phyloP scores from a whole-genome alignment of 2,329 filamentous ascomycete genomes.

The Colletotrichum trifolii region DNA sequence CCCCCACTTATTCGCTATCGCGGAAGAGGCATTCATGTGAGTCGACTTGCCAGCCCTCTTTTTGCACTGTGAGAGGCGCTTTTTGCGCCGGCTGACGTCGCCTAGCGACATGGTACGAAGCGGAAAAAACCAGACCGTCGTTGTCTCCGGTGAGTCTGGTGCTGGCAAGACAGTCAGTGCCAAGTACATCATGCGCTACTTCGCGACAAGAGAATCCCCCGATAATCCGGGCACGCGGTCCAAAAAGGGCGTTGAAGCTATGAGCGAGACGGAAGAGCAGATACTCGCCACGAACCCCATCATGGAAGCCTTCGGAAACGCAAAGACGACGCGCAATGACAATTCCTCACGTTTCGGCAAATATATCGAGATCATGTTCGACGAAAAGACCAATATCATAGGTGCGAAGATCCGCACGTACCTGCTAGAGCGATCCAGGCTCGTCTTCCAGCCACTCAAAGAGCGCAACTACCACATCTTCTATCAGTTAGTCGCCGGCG shows the following conservation, averaged over 20 bases:
- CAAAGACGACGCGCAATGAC: constrained; percentile 99
- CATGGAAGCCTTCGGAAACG: constrained; percentile 99
- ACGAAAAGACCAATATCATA: constrained; percentile 93
- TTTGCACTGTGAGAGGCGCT: not conserved
- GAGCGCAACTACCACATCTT: constrained; percentile 99
- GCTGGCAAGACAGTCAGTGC: constrained; percentile 99
- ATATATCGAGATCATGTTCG: constrained; percentile 99
- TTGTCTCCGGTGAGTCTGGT: constrained; percentile 99
- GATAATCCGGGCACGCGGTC: constrained; percentile 83
- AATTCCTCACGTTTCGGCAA: constrained; percentile 99
- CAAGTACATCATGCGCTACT: constrained; percentile 99
- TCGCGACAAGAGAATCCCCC: constrained; percentile 94
- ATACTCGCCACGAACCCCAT: constrained; percentile 98
- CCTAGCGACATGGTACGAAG: constrained; percentile 94
- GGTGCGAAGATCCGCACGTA: constrained; percentile 98
- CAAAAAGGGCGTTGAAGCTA: constrained; percentile 80
- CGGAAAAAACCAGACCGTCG: constrained; percentile 95
- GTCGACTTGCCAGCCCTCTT: constrained; percentile 41
- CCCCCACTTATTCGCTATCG: constrained; percentile 97
- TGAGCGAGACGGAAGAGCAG: constrained; percentile 98
- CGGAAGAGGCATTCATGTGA: constrained; percentile 97
- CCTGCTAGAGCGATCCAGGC: constrained; percentile 90
- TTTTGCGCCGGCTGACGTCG: constrained; percentile 48
- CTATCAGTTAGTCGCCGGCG: constrained; percentile 94
- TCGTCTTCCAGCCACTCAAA: constrained; percentile 97